phyloP scores from a whole-genome alignment of 2,329 filamentous ascomycete species.

The Rosellinia necatrix region DNA sequence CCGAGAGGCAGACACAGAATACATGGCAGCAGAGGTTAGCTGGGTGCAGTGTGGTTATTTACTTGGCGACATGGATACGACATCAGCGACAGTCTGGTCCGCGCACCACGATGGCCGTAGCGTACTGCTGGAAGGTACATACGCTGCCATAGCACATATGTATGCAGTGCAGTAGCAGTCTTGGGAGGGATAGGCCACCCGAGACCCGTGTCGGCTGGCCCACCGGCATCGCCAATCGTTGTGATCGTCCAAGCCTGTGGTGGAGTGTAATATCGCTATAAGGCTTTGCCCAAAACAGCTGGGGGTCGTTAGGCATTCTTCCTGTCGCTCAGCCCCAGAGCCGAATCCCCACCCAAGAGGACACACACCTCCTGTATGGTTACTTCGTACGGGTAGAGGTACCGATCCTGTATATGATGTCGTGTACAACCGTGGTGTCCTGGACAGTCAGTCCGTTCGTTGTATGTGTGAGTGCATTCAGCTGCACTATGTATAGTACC shows the following conservation, averaged over 20 bases:
- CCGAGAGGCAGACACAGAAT: constrained; percentile 31
- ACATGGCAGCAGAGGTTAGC: constrained; percentile 14
- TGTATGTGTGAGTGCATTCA: too few relatives aligned
- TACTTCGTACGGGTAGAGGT: too few relatives aligned
- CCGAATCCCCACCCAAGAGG: constrained; percentile 29
- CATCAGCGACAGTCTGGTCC: constrained; percentile 9
- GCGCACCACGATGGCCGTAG: constrained; percentile 24
- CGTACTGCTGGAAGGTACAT: too few relatives aligned
- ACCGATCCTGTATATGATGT: too few relatives aligned
- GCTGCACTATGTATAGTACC: too few relatives aligned
- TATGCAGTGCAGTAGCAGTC: too few relatives aligned
- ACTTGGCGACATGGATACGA: constrained; percentile 17
- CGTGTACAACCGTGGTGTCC: too few relatives aligned
- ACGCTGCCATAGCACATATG: too few relatives aligned
- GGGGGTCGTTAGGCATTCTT: constrained; percentile 34
- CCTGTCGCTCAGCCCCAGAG: constrained; percentile 34
- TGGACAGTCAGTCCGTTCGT: too few relatives aligned
- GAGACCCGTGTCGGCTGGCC: constrained; percentile 16
- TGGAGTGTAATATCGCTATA: neutral
- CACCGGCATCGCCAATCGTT: constrained; percentile 21
- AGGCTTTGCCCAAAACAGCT: constrained; percentile 25
- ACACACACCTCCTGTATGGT: constrained; percentile 12
- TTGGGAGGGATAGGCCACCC: constrained; percentile 1
- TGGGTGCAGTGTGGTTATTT: constrained; percentile 30
- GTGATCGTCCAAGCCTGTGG: constrained; percentile 27